Percentiles rank a stretch among this genome's conserved stretches.
Evolutionary conservation across 257 asterid genomes (phyloP).

Genomic region (Solanum virginianum): DNA sequence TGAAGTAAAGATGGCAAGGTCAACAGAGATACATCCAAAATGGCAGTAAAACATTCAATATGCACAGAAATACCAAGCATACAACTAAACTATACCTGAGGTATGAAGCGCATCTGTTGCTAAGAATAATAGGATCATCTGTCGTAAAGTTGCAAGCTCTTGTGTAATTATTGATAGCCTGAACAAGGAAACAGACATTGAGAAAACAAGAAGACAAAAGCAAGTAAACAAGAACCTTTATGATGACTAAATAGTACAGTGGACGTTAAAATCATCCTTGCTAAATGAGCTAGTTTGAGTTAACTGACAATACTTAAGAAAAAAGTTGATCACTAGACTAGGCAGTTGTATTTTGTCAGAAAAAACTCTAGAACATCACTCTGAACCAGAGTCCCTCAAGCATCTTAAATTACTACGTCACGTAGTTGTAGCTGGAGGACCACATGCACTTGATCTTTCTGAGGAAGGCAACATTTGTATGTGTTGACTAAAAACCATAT

Average conservation of each 20-base stretch:
- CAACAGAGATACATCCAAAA: background rate
- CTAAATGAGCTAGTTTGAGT: background rate
- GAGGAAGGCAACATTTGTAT: too few species aligned
- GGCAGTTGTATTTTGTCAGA: background rate
- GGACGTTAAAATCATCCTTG: background rate
- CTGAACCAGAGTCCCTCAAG: background rate
- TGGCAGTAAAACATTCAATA: background rate
- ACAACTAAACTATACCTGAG: constrained; percentile 37
- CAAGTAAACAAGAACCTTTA: background rate
- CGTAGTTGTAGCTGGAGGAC: background rate
- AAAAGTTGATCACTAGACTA: background rate
- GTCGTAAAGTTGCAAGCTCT: constrained; percentile 72
- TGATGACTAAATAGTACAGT: background rate
- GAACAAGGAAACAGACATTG: constrained; percentile 4
- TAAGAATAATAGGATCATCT: constrained; percentile 51
- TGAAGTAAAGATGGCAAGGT: background rate
- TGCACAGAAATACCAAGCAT: background rate
- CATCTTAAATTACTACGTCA: background rate
- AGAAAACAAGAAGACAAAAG: background rate
- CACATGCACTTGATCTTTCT: background rate
- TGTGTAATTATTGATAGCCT: constrained; percentile 79
- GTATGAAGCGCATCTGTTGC: constrained; percentile 82
- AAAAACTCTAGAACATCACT: background rate
- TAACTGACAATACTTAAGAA: background rate
- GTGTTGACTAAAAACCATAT: background rate